Evolutionary conservation across 352 stramenopile genomes (phyloP).

Genomic region (Globisporangium solare): DNA sequence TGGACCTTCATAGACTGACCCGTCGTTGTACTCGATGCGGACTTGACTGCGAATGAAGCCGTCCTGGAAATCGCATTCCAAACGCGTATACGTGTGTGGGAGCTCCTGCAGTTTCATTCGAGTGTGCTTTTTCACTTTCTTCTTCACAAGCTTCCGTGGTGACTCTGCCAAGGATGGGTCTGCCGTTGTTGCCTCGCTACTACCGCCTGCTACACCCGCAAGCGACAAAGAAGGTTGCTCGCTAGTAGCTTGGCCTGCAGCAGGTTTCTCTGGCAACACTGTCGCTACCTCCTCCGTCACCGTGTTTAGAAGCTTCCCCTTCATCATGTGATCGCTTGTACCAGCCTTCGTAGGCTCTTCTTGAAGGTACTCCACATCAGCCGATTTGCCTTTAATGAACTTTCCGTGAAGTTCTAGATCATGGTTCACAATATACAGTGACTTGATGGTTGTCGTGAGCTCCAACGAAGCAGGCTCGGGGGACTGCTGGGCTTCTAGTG

Average conservation of each 20-base stretch:
- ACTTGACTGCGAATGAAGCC: slow-evolving; percentile 59
- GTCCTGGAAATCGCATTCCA: slow-evolving; percentile 74
- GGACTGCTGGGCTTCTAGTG: slow-evolving; percentile 3
- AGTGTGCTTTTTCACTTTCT: slow-evolving; percentile 13
- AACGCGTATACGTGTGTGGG: slow-evolving; percentile 58
- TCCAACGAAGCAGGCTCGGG: slow-evolving; percentile 18
- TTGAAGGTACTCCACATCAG: slow-evolving; percentile 51
- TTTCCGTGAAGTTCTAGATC: slow-evolving; percentile 62
- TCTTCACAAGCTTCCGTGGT: background rate
- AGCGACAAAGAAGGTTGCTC: background rate
- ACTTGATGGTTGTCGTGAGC: slow-evolving; percentile 35
- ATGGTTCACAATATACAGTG: slow-evolving; percentile 72
- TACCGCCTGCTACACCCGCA: too few relatives aligned
- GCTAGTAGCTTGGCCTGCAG: background rate
- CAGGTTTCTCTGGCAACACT: background rate
- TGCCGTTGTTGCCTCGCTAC: background rate
- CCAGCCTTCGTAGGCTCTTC: slow-evolving; percentile 22
- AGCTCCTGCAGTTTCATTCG: slow-evolving; percentile 27
- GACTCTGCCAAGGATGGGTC: background rate
- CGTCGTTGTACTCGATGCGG: slow-evolving; percentile 73
- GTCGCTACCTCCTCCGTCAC: background rate
- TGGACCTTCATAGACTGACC: slow-evolving; percentile 73
- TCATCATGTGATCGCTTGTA: slow-evolving; percentile 2
- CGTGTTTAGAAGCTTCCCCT: slow-evolving; percentile 1
- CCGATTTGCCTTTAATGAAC: slow-evolving; percentile 60